These are phyloP conservation scores for Castanea crenata DNA, from an alignment of 306 rosid species.

Conservation along the genomic window DNA sequence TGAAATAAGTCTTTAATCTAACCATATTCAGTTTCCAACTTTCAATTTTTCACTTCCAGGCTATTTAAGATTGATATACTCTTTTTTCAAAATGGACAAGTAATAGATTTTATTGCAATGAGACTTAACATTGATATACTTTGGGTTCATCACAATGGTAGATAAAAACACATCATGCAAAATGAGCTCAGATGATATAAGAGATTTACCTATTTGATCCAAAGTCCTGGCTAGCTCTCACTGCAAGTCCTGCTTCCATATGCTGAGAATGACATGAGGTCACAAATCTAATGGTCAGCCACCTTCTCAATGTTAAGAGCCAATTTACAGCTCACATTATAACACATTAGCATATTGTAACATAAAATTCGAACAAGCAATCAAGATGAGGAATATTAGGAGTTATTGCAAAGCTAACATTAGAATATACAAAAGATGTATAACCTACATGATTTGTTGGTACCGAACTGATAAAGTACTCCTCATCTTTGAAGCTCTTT, in stretches of 20 bases:
- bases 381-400: background rate
- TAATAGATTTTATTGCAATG: no score
- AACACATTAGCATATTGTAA: slow-evolving; percentile 1
- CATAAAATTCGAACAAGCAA: background rate
- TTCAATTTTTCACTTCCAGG: slow-evolving; percentile 1
- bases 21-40: background rate
- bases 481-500: slow-evolving; percentile 73
- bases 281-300: slow-evolving; percentile 12
- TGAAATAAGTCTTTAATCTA: background rate
- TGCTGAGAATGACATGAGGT: slow-evolving; percentile 54
- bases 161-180: background rate
- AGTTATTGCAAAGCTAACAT: background rate
- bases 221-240: slow-evolving; percentile 67
- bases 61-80: background rate
- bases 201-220: slow-evolving; percentile 67
- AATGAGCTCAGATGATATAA: background rate
- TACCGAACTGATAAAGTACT: slow-evolving; percentile 74
- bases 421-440: slow-evolving; percentile 14
- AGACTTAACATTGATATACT: background rate
- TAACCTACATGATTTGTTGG: slow-evolving; percentile 74
- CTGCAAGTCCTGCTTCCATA: slow-evolving; percentile 80
- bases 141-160: background rate
- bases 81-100: no score
- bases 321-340: slow-evolving; percentile 5
- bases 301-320: slow-evolving; percentile 10